Evolutionary conservation across 495 filamentous ascomycete species (phyloP), one percentile per base, ranked within the genome.

Genomic region (Emericellopsis terricola): DNA sequence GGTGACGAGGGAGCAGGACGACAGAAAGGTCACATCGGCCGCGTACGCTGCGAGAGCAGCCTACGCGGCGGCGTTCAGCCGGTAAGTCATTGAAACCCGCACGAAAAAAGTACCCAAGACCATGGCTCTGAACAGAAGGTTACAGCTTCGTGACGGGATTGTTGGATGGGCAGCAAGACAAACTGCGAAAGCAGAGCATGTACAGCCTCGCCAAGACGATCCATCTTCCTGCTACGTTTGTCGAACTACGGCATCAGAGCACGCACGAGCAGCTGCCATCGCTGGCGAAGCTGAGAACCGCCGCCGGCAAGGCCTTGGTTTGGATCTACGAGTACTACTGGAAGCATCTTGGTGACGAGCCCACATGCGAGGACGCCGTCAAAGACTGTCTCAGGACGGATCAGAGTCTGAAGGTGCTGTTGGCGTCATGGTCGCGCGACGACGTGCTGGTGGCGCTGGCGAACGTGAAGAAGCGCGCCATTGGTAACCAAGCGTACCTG

Each of bases 251-350:
- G 13, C 87, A 96, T 47, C 77, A 89, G 50, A 80, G 80, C 20
- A 89, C 83, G 24, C 87, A 96, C 51, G 78, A 84, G 41, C 78
- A 83, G 44, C 56, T 93, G 35, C 86, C 87, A 1, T 70, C 72
- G 1, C 55, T 94, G 33, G 55, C 65, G 5, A 69, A 81, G 17
- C 55, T 94, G 35, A 62, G 81, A 34, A 60, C 61, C 9, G 73
- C 77, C 4, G 65, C 76, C 2, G 43, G 62, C 41, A 68, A 74
- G 42, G 81, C 74, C 2, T 56, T 96, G 33, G 68, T 64, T 19
- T 94, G 87, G 87, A 65, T 94, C 31, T 93, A 82, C 82, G 62
- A 66, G 24, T 76, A 77, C 45, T 94, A 92, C 53, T 96, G 87
- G 87, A 55, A 50, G 19, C 47, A 60, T 28, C 45, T 77, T 2